Evolutionary conservation across 495 filamentous ascomycete species (phyloP).

Genomic region (Antarctomyces pellizariae): DNA sequence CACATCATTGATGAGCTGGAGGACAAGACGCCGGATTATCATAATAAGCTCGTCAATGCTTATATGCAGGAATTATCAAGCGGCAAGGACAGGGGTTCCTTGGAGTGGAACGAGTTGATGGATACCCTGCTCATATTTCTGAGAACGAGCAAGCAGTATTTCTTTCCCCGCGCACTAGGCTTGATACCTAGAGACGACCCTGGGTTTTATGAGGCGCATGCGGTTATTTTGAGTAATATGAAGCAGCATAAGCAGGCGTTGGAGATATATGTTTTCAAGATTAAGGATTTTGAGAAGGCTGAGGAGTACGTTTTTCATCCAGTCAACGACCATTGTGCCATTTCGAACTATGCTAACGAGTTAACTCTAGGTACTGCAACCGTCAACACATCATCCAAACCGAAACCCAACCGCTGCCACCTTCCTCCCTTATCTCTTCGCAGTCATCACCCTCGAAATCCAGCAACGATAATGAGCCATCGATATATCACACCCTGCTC

Average conservation of each 20-base stretch:
- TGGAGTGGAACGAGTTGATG: slow-evolving; percentile 30
- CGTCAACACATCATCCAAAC: slow-evolving; percentile 40
- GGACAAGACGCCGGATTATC: slow-evolving; percentile 64
- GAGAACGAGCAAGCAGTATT: slow-evolving; percentile 54
- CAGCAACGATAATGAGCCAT: slow-evolving; percentile 33
- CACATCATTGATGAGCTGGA: slow-evolving; percentile 76
- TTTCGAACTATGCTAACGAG: not conserved
- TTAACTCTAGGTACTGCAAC: slow-evolving; percentile 55
- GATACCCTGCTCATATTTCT: slow-evolving; percentile 51
- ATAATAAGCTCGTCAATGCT: slow-evolving; percentile 56
- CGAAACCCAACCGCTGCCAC: slow-evolving; percentile 15
- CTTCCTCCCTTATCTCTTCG: too few species aligned
- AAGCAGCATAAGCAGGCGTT: slow-evolving; percentile 83
- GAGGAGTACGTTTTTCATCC: slow-evolving; percentile 44
- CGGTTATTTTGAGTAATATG: slow-evolving; percentile 87
- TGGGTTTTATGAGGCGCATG: slow-evolving; percentile 70
- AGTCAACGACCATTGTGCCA: not conserved
- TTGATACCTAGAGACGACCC: slow-evolving; percentile 61
- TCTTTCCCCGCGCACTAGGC: slow-evolving; percentile 46
- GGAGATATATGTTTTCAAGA: slow-evolving; percentile 88
- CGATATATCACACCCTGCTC: slow-evolving; percentile 78
- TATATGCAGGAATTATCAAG: slow-evolving; percentile 42
- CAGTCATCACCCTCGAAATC: slow-evolving; percentile 23
- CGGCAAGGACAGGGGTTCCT: slow-evolving; percentile 19
- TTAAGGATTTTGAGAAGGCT: slow-evolving; percentile 67